Conservation (phyloP, 116 monocot species). For the Thalassia testudinum region DNA sequence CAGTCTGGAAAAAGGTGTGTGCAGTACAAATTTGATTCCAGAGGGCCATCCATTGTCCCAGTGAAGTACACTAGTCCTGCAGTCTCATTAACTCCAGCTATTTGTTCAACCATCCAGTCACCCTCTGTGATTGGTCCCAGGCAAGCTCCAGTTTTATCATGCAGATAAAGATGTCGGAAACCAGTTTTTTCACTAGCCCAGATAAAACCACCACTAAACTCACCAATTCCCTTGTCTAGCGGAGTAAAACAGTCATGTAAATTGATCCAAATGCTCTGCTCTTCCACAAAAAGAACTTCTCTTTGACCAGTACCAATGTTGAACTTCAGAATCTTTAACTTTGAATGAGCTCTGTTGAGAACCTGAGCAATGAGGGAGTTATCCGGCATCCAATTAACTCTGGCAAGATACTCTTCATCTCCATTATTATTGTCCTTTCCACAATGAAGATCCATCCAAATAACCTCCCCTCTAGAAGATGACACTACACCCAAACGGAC, state of each 20-base stretch:
- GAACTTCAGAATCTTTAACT: conserved; percentile 68
- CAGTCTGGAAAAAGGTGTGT: conserved; percentile 58
- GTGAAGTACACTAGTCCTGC: conserved; percentile 81
- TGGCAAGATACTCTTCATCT: conserved; percentile 86
- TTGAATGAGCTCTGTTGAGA: conserved; percentile 71
- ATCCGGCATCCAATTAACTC: conserved; percentile 92
- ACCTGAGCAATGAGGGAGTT: conserved; percentile 60
- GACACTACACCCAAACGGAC: conserved; percentile 72
- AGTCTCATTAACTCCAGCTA: conserved; percentile 83
- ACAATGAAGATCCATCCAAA: conserved; percentile 98
- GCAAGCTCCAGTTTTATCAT: conserved; percentile 64
- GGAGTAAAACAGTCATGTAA: conserved; percentile 94
- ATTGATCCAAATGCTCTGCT: conserved; percentile 64
- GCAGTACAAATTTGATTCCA: conserved; percentile 64
- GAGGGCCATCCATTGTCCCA: conserved; percentile 77
- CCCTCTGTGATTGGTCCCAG: conserved; percentile 87
- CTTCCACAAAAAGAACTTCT: conserved; percentile 55
- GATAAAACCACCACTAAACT: conserved; percentile 51
- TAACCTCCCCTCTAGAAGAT: conserved; percentile 28
- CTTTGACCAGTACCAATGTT: conserved; percentile 55
- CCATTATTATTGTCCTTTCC: conserved; percentile 26
- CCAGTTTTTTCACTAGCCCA: conserved; percentile 98
- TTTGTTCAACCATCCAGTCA: conserved; percentile 96
- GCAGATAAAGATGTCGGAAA: conserved; percentile 87
- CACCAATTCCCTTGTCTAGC: conserved; percentile 45